Base-by-base conservation (phyloP, 192 early-diverging fungal genomes). In the Mortierella antarctica region DNA sequence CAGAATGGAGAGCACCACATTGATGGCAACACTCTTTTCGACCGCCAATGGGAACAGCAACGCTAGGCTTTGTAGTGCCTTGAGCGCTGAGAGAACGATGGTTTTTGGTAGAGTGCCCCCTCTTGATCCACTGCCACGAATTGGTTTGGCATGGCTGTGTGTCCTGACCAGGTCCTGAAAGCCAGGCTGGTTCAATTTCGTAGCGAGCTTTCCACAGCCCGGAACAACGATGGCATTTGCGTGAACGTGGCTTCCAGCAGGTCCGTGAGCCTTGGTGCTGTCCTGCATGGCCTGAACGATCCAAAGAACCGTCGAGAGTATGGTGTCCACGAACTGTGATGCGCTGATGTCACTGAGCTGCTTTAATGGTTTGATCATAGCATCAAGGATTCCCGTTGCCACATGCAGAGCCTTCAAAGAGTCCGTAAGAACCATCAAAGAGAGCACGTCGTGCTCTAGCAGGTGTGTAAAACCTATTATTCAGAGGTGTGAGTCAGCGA, bases 321-420 rank as follows among this genome's bases (percentile, higher is more conserved):
- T 67, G n/a, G 53, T 64, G 44, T 72, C 46, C 40, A 72, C 72
- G 41, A 80, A 76, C 13, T 47, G 48, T 23, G 65, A 2, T 62
- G 64, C 69, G 41, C 71, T 39, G 67, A 75, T 67, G 63, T 75
- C 67, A 0, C 60, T 50, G 7, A 10, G 52, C 45, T 66, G 67
- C 14, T 10, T 21, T n/a, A 76, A 40, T 3, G 74, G 69, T 23
- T 76, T 76, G 18, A 76, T 57, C 67, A 68, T 64, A 3, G 68
- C 53, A n/a, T 83, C 82, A 41, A 74, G 39, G 52, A 83, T 83
- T 12, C 69, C 70, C 4, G 71, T 75, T 0, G 74, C 82, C 51
- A 80, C 77, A 64, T 80, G 77, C 5, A 80, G 44, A 7, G 77
- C 77, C 50, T 80, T 80, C 18, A 80, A 48, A 12, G 77, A 80